Evolutionary conservation across 164 flowering plant species (phyloP).

Genomic region (Chimonanthus salicifolius): DNA sequence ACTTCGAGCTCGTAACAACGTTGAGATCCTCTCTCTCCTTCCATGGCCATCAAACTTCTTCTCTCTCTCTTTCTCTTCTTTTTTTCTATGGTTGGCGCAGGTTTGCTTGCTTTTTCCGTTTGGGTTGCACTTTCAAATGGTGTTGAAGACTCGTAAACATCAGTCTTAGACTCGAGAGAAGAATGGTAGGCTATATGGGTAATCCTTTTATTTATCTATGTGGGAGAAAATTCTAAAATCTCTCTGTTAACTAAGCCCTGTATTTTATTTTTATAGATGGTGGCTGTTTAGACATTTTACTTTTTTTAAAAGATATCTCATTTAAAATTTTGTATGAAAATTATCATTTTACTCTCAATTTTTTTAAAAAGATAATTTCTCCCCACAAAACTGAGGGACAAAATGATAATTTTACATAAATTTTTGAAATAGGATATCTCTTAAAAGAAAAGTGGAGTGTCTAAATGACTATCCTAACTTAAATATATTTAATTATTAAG

Average conservation of each 20-base stretch:
- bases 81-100: not conserved
- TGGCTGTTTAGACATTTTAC: too few species aligned
- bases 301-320: too few species aligned
- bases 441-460: too few species aligned
- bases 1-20: conserved; percentile 27
- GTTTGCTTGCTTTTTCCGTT: not conserved
- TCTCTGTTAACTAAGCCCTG: not conserved
- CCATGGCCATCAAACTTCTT: conserved; percentile 10
- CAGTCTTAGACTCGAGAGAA: not conserved
- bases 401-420: too few species aligned
- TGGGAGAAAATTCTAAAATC: too few species aligned
- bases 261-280: not conserved
- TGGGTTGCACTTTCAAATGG: not conserved
- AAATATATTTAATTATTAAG: too few species aligned
- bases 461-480: too few species aligned
- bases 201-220: not conserved
- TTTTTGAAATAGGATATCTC: too few species aligned
- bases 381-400: too few species aligned
- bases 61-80: not conserved
- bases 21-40: conserved; percentile 17
- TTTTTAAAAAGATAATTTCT: too few species aligned
- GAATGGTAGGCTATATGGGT: not conserved
- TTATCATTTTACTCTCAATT: too few species aligned
- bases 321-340: too few species aligned
- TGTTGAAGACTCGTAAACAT: not conserved